Conservation (phyloP, 2,329 filamentous ascomycete genomes). For the Bipolaris victoriae region DNA sequence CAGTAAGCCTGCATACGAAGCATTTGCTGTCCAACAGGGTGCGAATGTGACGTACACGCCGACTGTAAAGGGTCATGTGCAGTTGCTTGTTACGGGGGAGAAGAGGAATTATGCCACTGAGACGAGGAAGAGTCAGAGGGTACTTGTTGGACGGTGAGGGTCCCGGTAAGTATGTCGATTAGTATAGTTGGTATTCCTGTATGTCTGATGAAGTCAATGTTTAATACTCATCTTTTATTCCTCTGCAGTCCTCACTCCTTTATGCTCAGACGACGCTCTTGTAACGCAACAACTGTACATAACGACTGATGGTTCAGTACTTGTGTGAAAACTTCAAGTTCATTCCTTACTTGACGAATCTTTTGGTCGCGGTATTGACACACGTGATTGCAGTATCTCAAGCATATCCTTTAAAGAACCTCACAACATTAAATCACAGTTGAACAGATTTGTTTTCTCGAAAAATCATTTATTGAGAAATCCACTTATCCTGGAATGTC, state of each 20-base stretch:
- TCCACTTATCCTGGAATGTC: background rate
- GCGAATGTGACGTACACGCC: slow-evolving; percentile 22
- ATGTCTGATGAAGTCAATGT: background rate
- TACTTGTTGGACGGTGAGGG: slow-evolving; percentile 4
- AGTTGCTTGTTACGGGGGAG: slow-evolving; percentile 25
- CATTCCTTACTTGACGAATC: too few relatives aligned
- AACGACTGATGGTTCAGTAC: too few relatives aligned
- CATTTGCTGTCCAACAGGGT: slow-evolving; percentile 35
- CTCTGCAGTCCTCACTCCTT: too few relatives aligned
- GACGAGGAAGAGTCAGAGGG: slow-evolving; percentile 27
- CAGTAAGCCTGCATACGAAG: slow-evolving; percentile 26
- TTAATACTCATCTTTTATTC: background rate
- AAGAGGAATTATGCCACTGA: slow-evolving; percentile 34
- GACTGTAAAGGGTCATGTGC: slow-evolving; percentile 16
- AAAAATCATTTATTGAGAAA: background rate
- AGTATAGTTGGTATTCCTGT: background rate
- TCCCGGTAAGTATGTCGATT: background rate
- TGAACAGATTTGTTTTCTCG: too few relatives aligned
- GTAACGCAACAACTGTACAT: too few relatives aligned
- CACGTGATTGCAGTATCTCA: too few relatives aligned
- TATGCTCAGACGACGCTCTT: too few relatives aligned
- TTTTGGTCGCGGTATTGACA: too few relatives aligned
- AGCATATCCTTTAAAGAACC: too few relatives aligned
- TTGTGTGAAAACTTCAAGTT: too few relatives aligned
- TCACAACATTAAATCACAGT: too few relatives aligned